Conservation (phyloP, 345 rosid genomes). For the Atalantia buxifolia region DNA sequence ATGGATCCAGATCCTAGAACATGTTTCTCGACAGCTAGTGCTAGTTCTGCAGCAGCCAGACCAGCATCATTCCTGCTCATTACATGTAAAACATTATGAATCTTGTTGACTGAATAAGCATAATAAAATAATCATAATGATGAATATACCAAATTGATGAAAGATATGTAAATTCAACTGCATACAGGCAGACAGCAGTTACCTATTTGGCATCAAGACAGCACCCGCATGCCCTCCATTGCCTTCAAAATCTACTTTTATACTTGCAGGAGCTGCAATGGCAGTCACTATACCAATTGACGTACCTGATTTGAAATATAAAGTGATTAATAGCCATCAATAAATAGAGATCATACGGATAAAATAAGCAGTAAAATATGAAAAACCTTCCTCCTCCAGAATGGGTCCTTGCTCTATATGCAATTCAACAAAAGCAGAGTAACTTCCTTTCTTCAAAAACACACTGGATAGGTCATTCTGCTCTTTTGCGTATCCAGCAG, state of each 20-base stretch:
- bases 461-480: constrained; percentile 57
- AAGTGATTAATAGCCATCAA: not conserved
- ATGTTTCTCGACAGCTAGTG: constrained; percentile 87
- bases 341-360: not conserved
- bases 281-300: constrained; percentile 87
- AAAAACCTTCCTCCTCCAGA: constrained; percentile 78
- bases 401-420: constrained; percentile 97
- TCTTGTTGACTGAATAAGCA: constrained; percentile 2
- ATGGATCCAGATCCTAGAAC: constrained; percentile 78
- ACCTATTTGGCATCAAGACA: constrained; percentile 92
- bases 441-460: constrained; percentile 60
- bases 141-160: not conserved
- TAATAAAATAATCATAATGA: not conserved
- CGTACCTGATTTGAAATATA: constrained; percentile 42
- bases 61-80: constrained; percentile 84
- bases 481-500: constrained; percentile 72
- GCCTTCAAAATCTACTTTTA: constrained; percentile 89
- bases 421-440: constrained; percentile 84
- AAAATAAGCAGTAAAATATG: constrained; percentile 4
- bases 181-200: not conserved
- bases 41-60: constrained; percentile 92
- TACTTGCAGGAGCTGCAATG: constrained; percentile 97
- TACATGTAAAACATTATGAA: constrained; percentile 6
- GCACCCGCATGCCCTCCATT: constrained; percentile 97
- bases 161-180: not conserved